A percentile compares a stretch with the other conserved stretches of the same genome.
Evolutionary conservation across 371 early-diverging fungal species (phyloP).

Genomic region (Smittium mucronatum): DNA sequence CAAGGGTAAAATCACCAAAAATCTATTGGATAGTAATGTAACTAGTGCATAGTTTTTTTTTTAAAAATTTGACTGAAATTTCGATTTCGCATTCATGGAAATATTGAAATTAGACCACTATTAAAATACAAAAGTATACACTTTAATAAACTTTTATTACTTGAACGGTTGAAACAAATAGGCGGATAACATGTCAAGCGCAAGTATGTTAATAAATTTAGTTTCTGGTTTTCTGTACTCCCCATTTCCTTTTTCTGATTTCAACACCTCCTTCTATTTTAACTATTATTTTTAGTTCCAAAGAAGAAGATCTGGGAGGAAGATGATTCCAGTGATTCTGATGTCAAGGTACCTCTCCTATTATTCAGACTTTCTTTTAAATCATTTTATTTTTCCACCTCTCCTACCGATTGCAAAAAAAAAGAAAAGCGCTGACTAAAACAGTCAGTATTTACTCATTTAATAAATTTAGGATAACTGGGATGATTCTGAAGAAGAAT

Average conservation of each 20-base stretch:
- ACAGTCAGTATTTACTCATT: too few relatives aligned
- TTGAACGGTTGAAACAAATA: neutral
- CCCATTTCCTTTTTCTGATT: neutral
- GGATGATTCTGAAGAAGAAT: slow-evolving; percentile 51
- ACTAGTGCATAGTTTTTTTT: too few relatives aligned
- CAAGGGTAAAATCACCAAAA: too few relatives aligned
- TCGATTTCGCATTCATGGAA: neutral
- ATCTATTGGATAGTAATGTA: too few relatives aligned
- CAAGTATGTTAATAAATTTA: neutral
- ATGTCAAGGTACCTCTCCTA: slow-evolving; percentile 35
- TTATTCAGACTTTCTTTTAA: neutral
- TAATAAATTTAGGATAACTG: slow-evolving; percentile 45
- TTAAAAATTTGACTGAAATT: neutral
- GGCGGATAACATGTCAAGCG: too few relatives aligned
- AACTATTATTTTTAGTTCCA: slow-evolving; percentile 16
- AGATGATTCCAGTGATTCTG: slow-evolving; percentile 66
- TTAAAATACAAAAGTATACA: neutral
- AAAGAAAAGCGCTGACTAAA: too few relatives aligned
- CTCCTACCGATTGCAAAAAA: too few relatives aligned
- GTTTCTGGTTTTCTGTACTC: too few relatives aligned
- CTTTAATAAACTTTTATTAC: neutral
- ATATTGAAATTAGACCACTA: neutral
- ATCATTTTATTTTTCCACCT: neutral
- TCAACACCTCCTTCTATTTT: neutral
- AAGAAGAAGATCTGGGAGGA: slow-evolving; percentile 63